Conservation (phyloP, 768 basidiomycete genomes). For the Trametes coccinea region DNA sequence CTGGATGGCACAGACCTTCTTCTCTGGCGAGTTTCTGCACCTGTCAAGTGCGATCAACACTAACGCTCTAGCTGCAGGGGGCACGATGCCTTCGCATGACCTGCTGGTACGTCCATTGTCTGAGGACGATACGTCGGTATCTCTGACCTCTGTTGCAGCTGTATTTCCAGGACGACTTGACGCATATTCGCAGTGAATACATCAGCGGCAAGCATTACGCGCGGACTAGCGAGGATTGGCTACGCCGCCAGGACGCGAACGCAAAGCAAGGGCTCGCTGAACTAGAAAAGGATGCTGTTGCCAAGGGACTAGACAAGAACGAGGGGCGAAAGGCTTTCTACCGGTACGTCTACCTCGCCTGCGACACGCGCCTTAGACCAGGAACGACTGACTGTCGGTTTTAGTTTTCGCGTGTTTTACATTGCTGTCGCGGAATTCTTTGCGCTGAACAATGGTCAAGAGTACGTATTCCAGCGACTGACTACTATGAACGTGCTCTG, state of each 20-base stretch:
- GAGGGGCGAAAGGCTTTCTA: constrained; percentile 64
- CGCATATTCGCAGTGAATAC: constrained; percentile 59
- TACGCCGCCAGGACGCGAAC: constrained; percentile 56
- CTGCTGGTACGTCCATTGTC: constrained; percentile 42
- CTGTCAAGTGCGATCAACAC: background rate
- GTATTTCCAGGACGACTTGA: constrained; percentile 67
- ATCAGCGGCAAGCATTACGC: constrained; percentile 65
- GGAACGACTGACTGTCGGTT: too few relatives aligned
- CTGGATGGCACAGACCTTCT: constrained; percentile 78
- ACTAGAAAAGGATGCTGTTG: constrained; percentile 48
- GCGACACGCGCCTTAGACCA: background rate
- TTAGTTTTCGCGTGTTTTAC: constrained; percentile 69
- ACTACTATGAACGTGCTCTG: too few relatives aligned
- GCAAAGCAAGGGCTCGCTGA: constrained; percentile 48
- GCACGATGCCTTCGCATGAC: constrained; percentile 71
- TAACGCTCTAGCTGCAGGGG: constrained; percentile 39
- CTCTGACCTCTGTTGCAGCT: constrained; percentile 33
- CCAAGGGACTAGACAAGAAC: constrained; percentile 45
- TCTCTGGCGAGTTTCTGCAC: constrained; percentile 45
- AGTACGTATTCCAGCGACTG: constrained; percentile 42
- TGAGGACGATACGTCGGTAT: background rate
- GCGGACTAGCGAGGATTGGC: constrained; percentile 65
- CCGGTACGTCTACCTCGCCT: constrained; percentile 33
- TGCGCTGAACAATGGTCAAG: constrained; percentile 57
- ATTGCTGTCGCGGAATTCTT: constrained; percentile 73